phyloP scores from a whole-genome alignment of 2,329 filamentous ascomycete species.

The Chalaropsis ovoidea region DNA sequence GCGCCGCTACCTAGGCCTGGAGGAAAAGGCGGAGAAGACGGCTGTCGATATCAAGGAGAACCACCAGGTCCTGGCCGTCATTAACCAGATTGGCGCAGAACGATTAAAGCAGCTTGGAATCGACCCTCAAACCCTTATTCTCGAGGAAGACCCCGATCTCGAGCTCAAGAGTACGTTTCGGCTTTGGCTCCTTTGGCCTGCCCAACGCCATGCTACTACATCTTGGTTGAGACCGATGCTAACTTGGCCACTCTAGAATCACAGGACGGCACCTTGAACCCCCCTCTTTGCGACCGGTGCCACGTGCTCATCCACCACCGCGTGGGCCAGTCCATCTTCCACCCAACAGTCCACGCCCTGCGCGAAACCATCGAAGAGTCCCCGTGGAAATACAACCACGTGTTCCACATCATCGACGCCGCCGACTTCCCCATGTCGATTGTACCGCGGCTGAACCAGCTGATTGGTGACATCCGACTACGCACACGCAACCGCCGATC shows the following conservation, averaged over 20 bases:
- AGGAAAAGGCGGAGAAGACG: constrained; percentile 38
- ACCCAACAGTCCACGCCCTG: constrained; percentile 72
- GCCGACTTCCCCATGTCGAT: constrained; percentile 95
- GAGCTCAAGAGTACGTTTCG: constrained; percentile 20
- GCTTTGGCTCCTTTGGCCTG: neutral
- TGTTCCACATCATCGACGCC: constrained; percentile 91
- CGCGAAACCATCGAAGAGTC: constrained; percentile 79
- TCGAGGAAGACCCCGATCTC: constrained; percentile 20
- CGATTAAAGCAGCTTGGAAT: constrained; percentile 40
- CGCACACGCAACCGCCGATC: constrained; percentile 74
- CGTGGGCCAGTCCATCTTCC: constrained; percentile 57
- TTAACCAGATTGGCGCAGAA: constrained; percentile 33
- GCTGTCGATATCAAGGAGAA: constrained; percentile 39
- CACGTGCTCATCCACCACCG: constrained; percentile 71
- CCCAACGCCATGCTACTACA: neutral
- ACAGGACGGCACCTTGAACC: constrained; percentile 29
- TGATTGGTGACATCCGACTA: constrained; percentile 61
- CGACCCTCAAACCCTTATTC: constrained; percentile 31
- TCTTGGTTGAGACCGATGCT: neutral
- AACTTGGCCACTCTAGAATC: constrained; percentile 13
- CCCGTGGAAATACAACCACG: constrained; percentile 80
- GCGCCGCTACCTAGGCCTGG: constrained; percentile 36
- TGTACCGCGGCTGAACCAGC: constrained; percentile 61
- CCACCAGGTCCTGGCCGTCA: constrained; percentile 25
- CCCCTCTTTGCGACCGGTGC: constrained; percentile 75